Evolutionary conservation across 2,329 filamentous ascomycete genomes (phyloP).

Genomic region (Dothideomycetes sp.): DNA sequence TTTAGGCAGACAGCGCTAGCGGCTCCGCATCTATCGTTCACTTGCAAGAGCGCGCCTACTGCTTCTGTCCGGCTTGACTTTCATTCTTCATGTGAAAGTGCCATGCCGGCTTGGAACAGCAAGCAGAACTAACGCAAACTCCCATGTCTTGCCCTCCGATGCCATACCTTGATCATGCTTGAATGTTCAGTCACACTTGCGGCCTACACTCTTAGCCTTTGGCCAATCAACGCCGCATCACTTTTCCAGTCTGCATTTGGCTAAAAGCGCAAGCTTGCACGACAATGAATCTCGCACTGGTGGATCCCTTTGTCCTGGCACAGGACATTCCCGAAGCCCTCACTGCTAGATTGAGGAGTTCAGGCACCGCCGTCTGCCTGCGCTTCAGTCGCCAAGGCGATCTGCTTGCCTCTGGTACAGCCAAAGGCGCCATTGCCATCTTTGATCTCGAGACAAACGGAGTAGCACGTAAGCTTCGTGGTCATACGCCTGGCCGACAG

Average conservation of each 20-base stretch:
- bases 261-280: no score
- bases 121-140: no score
- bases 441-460: slow-evolving; percentile 98
- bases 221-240: neutral
- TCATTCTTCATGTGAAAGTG: no score
- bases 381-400: slow-evolving; percentile 94
- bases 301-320: slow-evolving; percentile 60
- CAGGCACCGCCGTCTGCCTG: slow-evolving; percentile 52
- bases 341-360: slow-evolving; percentile 69
- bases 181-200: no score
- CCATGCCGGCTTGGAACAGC: no score
- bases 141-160: no score
- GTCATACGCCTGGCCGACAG: slow-evolving; percentile 66
- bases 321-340: slow-evolving; percentile 86
- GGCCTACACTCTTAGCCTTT: no score
- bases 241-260: slow-evolving; percentile 1
- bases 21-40: no score
- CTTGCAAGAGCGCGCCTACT: no score
- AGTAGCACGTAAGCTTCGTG: slow-evolving; percentile 83
- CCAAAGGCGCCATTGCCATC: slow-evolving; percentile 85
- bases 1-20: no score
- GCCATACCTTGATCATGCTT: no score
- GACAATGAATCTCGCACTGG: slow-evolving; percentile 58
- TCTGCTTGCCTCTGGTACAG: slow-evolving; percentile 81
- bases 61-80: no score